Conservation (phyloP, 208 protist genomes). For the Crithidia acanthocephali region DNA sequence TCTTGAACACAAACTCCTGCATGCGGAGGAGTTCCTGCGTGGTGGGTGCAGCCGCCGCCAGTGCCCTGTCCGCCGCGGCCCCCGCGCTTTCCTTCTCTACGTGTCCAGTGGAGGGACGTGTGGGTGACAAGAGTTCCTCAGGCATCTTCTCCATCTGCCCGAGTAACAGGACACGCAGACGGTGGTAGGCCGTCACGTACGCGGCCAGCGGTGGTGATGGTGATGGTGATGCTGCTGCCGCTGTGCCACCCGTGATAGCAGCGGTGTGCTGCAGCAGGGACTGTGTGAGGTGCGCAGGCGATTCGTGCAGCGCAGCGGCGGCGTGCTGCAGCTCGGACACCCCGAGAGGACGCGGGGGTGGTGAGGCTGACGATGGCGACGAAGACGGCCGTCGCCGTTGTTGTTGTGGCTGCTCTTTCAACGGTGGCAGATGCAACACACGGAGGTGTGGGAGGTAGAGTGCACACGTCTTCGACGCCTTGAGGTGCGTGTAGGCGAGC, state of each 20-base stretch:
- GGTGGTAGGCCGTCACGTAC: slow-evolving; percentile 5
- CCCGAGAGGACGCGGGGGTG: background rate
- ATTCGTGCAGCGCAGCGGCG: slow-evolving; percentile 2
- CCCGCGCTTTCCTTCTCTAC: too few species aligned
- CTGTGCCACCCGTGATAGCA: too few species aligned
- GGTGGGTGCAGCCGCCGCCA: background rate
- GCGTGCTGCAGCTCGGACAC: slow-evolving; percentile 16
- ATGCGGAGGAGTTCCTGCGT: slow-evolving; percentile 12
- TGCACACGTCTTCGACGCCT: slow-evolving; percentile 3
- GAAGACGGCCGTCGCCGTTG: too few species aligned
- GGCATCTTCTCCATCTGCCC: background rate
- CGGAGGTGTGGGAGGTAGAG: slow-evolving; percentile 14
- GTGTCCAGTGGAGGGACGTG: too few species aligned
- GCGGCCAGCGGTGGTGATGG: background rate
- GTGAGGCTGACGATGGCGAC: background rate
- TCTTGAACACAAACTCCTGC: slow-evolving; percentile 9
- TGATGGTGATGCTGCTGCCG: background rate
- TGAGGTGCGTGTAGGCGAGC: slow-evolving; percentile 42
- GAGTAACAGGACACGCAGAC: slow-evolving; percentile 22
- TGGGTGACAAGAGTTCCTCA: too few species aligned
- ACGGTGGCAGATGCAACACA: slow-evolving; percentile 1
- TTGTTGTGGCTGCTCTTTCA: background rate
- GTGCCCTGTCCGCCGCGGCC: too few species aligned
- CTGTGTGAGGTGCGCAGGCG: background rate
- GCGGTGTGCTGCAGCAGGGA: background rate